Percentiles rank a stretch among this genome's conserved stretches.
phyloP scores from a whole-genome alignment of 1,284 basidiomycete species.

The Apiotrichum sp. region DNA sequence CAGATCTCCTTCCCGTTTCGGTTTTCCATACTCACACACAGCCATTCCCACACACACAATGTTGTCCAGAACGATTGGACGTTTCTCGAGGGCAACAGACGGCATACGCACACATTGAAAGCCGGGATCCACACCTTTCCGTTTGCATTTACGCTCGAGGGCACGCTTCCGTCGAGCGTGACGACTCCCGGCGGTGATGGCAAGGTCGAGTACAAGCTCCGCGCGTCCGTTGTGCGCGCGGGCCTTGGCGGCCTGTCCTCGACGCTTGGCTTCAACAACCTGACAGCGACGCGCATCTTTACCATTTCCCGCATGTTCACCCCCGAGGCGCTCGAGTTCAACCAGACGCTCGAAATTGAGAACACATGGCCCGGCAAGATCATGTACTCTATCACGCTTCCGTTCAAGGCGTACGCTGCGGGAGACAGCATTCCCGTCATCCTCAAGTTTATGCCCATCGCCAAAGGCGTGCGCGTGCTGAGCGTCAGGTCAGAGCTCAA shows the following conservation, averaged over 20 bases:
- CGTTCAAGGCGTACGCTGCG: constrained; percentile 68
- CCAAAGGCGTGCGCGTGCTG: constrained; percentile 72
- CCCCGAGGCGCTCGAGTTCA: constrained; percentile 82
- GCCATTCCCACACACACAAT: constrained; percentile 55
- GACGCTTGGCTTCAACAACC: constrained; percentile 53
- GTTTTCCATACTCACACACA: constrained; percentile 11
- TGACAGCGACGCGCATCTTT: constrained; percentile 59
- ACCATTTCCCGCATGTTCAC: constrained; percentile 66
- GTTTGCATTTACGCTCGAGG: constrained; percentile 69
- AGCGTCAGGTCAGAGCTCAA: constrained; percentile 64
- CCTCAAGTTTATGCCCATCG: constrained; percentile 78
- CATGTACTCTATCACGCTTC: constrained; percentile 69
- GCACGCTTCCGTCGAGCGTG: constrained; percentile 71
- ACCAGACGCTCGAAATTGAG: constrained; percentile 84
- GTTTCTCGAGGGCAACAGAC: constrained; percentile 61
- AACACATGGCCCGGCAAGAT: constrained; percentile 95
- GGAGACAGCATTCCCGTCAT: constrained; percentile 74
- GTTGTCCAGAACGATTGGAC: constrained; percentile 78
- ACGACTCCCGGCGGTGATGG: constrained; percentile 56
- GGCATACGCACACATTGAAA: constrained; percentile 77
- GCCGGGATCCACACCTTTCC: constrained; percentile 61
- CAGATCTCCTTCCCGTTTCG: too few species aligned
- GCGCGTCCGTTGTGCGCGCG: constrained; percentile 68
- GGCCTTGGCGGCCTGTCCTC: constrained; percentile 42
- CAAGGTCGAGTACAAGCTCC: constrained; percentile 75